Evolutionary conservation across 352 stramenopile genomes (phyloP).

Genomic region (Phytophthora pistaciae): DNA sequence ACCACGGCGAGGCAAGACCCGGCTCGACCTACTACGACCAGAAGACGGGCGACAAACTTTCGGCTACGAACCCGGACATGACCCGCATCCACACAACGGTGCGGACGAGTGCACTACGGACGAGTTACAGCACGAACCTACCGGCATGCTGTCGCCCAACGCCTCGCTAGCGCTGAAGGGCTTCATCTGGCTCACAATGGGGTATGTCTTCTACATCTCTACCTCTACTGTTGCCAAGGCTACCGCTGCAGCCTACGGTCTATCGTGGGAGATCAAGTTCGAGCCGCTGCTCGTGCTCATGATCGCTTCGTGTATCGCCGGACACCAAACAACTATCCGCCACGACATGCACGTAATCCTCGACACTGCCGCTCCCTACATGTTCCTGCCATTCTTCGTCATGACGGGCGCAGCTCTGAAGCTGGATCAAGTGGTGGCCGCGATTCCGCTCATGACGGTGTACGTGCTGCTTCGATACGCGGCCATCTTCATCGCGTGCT

Average conservation of each 20-base stretch:
- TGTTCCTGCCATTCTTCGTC: constrained; percentile 82
- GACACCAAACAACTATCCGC: too few species aligned
- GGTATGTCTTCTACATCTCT: constrained; percentile 72
- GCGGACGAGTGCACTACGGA: constrained; percentile 33
- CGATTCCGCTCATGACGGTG: constrained; percentile 72
- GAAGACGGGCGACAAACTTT: constrained; percentile 31
- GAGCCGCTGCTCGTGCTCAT: too few species aligned
- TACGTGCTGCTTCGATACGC: constrained; percentile 70
- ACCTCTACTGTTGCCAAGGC: constrained; percentile 54
- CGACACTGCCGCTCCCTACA: constrained; percentile 55
- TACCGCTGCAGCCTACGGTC: constrained; percentile 53
- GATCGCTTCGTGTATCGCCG: too few species aligned
- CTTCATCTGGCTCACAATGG: constrained; percentile 71
- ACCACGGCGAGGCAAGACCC: constrained; percentile 4
- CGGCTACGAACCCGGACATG: constrained; percentile 39
- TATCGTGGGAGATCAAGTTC: constrained; percentile 20
- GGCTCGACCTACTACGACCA: constrained; percentile 26
- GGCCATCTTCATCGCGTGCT: constrained; percentile 73
- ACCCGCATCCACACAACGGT: constrained; percentile 61
- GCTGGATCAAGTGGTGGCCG: constrained; percentile 69
- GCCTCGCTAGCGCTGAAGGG: constrained; percentile 62
- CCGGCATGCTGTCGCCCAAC: constrained; percentile 28
- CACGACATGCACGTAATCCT: too few species aligned
- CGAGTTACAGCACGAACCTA: constrained; percentile 44
- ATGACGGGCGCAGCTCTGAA: constrained; percentile 76